phyloP scores from a whole-genome alignment of 495 filamentous ascomycete species.

The Penicillium paxilli region DNA sequence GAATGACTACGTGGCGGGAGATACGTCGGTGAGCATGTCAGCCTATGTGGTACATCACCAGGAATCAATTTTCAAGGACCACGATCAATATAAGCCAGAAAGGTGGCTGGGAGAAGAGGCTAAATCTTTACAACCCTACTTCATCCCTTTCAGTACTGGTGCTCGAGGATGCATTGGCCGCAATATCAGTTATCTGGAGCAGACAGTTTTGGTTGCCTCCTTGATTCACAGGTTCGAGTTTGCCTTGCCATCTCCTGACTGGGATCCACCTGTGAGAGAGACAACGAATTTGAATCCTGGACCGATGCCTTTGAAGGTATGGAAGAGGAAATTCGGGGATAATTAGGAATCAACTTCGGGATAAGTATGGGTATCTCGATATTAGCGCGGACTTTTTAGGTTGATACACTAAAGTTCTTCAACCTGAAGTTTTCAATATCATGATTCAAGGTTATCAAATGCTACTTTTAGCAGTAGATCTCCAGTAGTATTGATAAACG shows the following conservation, averaged over 20 bases:
- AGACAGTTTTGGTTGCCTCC: slow-evolving; percentile 34
- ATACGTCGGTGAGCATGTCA: slow-evolving; percentile 6
- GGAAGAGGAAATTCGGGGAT: slow-evolving; percentile 5
- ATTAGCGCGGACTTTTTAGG: no score
- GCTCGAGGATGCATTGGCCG: slow-evolving; percentile 45
- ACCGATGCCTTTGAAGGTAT: slow-evolving; percentile 33
- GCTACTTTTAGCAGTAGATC: no score
- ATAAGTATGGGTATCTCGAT: no score
- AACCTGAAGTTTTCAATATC: no score
- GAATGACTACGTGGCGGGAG: slow-evolving; percentile 5
- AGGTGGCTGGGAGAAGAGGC: slow-evolving; percentile 32
- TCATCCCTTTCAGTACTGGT: slow-evolving; percentile 40
- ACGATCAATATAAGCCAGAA: slow-evolving; percentile 23
- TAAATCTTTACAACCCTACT: slow-evolving; percentile 33
- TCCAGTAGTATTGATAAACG: no score
- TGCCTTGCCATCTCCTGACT: slow-evolving; percentile 28
- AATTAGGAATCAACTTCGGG: no score
- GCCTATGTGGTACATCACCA: slow-evolving; percentile 23
- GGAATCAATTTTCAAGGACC: slow-evolving; percentile 20
- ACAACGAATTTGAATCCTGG: slow-evolving; percentile 25
- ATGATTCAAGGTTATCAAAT: no score
- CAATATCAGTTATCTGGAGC: slow-evolving; percentile 44
- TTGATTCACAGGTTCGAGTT: slow-evolving; percentile 39
- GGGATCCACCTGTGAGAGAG: slow-evolving; percentile 23
- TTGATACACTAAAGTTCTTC: no score